A percentile compares a stretch with the other conserved stretches of the same genome.
Evolutionary conservation across 116 monocot genomes (phyloP).

Genomic region (Posidonia oceanica): DNA sequence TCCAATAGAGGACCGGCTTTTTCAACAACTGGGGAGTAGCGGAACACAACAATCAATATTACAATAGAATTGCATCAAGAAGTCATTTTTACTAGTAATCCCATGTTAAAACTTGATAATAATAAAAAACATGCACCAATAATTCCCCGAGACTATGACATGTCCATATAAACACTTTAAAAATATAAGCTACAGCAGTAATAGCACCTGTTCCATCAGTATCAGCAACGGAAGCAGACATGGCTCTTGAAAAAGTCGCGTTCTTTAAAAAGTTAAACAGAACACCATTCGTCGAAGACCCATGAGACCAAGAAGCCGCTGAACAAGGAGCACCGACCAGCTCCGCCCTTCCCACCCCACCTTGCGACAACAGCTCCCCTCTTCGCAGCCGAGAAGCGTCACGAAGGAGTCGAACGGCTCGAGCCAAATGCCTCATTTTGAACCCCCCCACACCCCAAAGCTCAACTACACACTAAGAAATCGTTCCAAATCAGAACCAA

Average conservation of each 20-base stretch:
- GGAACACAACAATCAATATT: background rate
- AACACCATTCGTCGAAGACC: background rate
- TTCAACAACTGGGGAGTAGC: constrained; percentile 13
- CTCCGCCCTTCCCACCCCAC: background rate
- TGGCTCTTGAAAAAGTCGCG: background rate
- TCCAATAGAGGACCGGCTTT: constrained; percentile 62
- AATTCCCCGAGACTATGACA: too few species aligned
- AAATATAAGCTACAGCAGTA: background rate
- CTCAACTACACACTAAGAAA: background rate
- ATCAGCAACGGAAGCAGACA: background rate
- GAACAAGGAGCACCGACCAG: background rate
- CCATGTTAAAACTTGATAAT: background rate
- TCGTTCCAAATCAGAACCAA: background rate
- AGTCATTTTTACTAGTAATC: background rate
- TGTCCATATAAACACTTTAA: background rate
- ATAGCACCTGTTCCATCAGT: background rate
- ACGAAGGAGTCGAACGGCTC: background rate
- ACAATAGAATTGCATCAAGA: too few species aligned
- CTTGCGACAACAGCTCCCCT: background rate
- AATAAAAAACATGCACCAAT: background rate
- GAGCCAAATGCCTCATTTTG: background rate
- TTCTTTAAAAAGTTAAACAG: background rate
- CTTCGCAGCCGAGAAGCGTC: background rate
- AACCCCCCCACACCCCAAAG: background rate
- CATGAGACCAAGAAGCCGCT: background rate